Conservation (phyloP, 1,284 basidiomycete genomes). For the Irpex sp. region DNA sequence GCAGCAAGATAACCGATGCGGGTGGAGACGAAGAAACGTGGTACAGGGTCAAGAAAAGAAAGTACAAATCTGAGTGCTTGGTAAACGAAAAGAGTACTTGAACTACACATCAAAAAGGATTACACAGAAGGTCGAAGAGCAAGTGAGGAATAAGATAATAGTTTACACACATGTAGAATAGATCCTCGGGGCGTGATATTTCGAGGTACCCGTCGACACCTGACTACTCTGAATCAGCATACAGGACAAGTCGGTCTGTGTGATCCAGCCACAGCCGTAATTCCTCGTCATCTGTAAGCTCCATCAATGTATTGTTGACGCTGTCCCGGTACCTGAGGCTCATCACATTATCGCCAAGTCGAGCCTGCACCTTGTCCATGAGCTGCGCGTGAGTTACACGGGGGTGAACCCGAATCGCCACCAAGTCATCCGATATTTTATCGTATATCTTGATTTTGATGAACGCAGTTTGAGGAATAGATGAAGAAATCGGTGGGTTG, state of each 20-base stretch:
- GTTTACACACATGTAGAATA: slow-evolving; percentile 16
- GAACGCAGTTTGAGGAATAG: slow-evolving; percentile 79
- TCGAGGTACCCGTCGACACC: neutral
- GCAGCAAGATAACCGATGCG: neutral
- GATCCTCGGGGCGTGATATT: slow-evolving; percentile 10
- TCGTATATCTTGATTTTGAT: slow-evolving; percentile 99
- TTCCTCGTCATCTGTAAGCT: slow-evolving; percentile 68
- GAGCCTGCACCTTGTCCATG: slow-evolving; percentile 86
- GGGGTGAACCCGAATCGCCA: slow-evolving; percentile 98
- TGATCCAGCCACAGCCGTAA: slow-evolving; percentile 79
- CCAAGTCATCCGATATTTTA: slow-evolving; percentile 86
- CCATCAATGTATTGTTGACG: slow-evolving; percentile 59
- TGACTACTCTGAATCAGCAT: slow-evolving; percentile 55
- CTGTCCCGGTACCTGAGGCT: slow-evolving; percentile 76
- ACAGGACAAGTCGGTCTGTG: slow-evolving; percentile 87
- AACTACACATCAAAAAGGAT: slow-evolving; percentile 9
- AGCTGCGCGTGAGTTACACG: slow-evolving; percentile 82
- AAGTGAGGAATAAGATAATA: slow-evolving; percentile 8
- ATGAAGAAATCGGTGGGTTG: slow-evolving; percentile 71
- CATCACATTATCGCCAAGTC: slow-evolving; percentile 76
- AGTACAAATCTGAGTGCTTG: slow-evolving; percentile 2
- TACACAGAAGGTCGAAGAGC: slow-evolving; percentile 12
- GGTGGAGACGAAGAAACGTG: slow-evolving; percentile 3
- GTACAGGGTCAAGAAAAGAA: neutral
- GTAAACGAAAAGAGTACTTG: slow-evolving; percentile 2